Percentiles rank a stretch among this genome's conserved stretches.
phyloP scores from a whole-genome alignment of 1,284 basidiomycete genomes.

The Ustilago bromivora region DNA sequence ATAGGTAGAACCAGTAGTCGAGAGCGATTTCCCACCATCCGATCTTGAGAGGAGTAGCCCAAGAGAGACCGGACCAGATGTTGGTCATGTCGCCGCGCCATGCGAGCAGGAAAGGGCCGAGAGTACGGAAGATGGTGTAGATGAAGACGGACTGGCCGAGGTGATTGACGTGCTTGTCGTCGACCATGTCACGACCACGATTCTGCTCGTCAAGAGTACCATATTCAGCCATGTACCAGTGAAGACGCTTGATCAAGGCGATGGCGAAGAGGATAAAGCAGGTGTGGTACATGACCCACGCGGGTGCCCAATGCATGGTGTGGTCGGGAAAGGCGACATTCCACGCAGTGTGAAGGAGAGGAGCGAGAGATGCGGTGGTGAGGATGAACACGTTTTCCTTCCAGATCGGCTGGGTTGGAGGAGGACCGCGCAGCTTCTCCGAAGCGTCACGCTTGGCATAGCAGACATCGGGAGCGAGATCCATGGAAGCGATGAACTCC shows the following conservation, averaged over 20 bases:
- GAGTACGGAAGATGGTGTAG: conserved; percentile 65
- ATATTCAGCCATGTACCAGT: conserved; percentile 57
- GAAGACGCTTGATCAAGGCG: conserved; percentile 56
- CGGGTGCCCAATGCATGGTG: conserved; percentile 60
- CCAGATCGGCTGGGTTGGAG: conserved; percentile 55
- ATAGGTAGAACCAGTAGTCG: conserved; percentile 64
- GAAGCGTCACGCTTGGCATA: conserved; percentile 49
- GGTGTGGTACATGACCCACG: conserved; percentile 59
- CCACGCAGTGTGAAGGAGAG: conserved; percentile 53
- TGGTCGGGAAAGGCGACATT: conserved; percentile 56
- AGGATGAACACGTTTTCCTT: conserved; percentile 63
- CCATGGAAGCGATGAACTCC: conserved; percentile 60
- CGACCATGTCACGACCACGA: conserved; percentile 65
- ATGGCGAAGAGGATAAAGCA: conserved; percentile 58
- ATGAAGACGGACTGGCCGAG: conserved; percentile 64
- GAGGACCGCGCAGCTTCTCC: conserved; percentile 53
- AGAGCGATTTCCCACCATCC: conserved; percentile 62
- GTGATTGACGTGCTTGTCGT: conserved; percentile 66
- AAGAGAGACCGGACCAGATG: conserved; percentile 52
- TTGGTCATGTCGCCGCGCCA: conserved; percentile 64
- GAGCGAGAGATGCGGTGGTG: conserved; percentile 43
- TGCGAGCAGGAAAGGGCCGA: conserved; percentile 59
- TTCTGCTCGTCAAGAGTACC: conserved; percentile 64
- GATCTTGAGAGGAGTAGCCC: conserved; percentile 61
- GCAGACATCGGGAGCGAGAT: conserved; percentile 52